Percentiles rank a stretch among this genome's conserved stretches.
Evolutionary conservation across 2,329 filamentous ascomycete species (phyloP).

Genomic region (Fusarium sambucinum): DNA sequence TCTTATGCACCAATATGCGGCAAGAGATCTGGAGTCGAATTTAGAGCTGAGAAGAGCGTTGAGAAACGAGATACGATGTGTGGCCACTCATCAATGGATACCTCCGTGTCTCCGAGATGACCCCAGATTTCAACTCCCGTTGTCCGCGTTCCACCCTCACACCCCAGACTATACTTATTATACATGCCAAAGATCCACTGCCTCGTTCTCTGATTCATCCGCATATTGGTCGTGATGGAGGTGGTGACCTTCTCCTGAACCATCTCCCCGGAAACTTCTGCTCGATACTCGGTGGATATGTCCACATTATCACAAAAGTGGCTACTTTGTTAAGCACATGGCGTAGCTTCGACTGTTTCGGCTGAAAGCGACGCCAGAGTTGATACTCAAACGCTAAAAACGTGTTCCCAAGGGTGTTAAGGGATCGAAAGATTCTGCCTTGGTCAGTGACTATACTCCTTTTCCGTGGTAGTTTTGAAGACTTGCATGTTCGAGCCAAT

Average conservation of each 20-base stretch:
- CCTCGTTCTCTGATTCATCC: not conserved
- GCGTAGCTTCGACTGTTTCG: slow-evolving; percentile 44
- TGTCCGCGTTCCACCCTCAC: slow-evolving; percentile 24
- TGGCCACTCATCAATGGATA: not conserved
- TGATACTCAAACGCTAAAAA: slow-evolving; percentile 55
- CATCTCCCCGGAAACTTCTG: slow-evolving; percentile 53
- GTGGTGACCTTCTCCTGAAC: slow-evolving; percentile 21
- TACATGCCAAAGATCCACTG: not conserved
- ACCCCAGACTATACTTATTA: slow-evolving; percentile 22
- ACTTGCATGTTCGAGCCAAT: slow-evolving; percentile 56
- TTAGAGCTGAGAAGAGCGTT: not conserved
- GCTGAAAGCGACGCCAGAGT: slow-evolving; percentile 53
- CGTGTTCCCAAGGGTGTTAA: slow-evolving; percentile 56
- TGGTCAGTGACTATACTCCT: slow-evolving; percentile 3
- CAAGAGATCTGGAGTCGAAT: not conserved
- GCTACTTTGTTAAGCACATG: slow-evolving; percentile 47
- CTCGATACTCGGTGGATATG: slow-evolving; percentile 56
- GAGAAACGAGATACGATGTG: not conserved
- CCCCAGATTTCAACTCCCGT: slow-evolving; percentile 33
- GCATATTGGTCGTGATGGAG: not conserved
- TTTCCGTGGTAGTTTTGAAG: too few species aligned
- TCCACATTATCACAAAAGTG: slow-evolving; percentile 56
- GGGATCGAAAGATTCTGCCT: slow-evolving; percentile 53
- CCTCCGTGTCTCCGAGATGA: slow-evolving; percentile 43
- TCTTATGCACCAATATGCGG: not conserved